These are phyloP conservation scores for Penicillium maclennaniae DNA, from an alignment of 495 filamentous ascomycete genomes.

Conservation along the genomic window DNA sequence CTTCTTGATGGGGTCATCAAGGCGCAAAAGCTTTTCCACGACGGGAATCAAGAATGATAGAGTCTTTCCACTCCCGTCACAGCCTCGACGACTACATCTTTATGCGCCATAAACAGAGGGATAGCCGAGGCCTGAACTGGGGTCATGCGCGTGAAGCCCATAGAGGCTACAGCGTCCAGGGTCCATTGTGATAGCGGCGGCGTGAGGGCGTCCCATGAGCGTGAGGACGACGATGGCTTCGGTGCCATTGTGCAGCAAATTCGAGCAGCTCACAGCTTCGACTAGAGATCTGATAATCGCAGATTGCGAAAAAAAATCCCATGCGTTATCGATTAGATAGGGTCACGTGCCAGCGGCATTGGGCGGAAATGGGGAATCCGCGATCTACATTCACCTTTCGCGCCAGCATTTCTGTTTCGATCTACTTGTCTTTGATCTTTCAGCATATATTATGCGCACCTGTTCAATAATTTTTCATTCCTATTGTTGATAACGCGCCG, in stretches of 20 bases:
- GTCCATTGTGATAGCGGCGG: conserved; percentile 87
- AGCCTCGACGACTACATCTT: conserved; percentile 95
- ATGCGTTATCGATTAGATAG: conserved; percentile 32
- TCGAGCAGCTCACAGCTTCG: background rate
- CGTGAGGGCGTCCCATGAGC: conserved; percentile 76
- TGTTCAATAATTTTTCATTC: background rate
- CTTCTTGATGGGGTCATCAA: conserved; percentile 74
- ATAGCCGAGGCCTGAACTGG: conserved; percentile 94
- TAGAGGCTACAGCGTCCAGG: conserved; percentile 73
- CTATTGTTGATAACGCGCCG: conserved; percentile 1
- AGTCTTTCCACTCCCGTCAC: conserved; percentile 95
- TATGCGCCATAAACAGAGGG: conserved; percentile 86
- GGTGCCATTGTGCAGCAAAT: conserved; percentile 29
- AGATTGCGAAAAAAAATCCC: conserved; percentile 18
- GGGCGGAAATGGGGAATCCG: conserved; percentile 19
- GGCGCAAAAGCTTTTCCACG: conserved; percentile 74
- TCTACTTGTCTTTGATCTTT: conserved; percentile 2
- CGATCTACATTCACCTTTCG: conserved; percentile 20
- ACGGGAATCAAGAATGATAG: conserved; percentile 86
- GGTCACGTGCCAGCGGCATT: conserved; percentile 24
- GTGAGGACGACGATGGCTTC: conserved; percentile 37
- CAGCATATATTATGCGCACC: conserved; percentile 10
- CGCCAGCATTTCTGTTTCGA: conserved; percentile 26
- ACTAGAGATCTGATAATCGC: background rate
- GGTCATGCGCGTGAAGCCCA: conserved; percentile 86